Evolutionary conservation across 495 filamentous ascomycete genomes (phyloP).

Genomic region (Halenospora varia): DNA sequence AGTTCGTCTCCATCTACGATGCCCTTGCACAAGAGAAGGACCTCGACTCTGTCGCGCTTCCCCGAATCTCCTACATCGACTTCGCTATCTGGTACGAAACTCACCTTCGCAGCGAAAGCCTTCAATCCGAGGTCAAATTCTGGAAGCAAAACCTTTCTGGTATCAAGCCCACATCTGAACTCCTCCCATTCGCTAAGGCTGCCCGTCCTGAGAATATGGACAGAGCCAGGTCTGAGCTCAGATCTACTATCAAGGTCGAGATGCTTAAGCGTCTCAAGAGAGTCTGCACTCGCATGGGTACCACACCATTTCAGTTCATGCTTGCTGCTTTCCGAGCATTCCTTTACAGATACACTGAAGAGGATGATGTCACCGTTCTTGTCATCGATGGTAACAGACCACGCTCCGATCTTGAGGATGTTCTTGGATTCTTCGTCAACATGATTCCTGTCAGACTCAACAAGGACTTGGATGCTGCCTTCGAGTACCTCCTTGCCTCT

Average conservation of each 20-base stretch:
- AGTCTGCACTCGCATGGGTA: constrained; percentile 20
- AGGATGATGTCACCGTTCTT: constrained; percentile 30
- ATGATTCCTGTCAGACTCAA: constrained; percentile 40
- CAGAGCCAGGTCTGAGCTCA: neutral
- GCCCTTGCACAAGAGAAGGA: constrained; percentile 11
- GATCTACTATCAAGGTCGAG: constrained; percentile 6
- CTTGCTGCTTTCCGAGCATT: constrained; percentile 32
- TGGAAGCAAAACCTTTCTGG: constrained; percentile 25
- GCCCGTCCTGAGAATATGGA: constrained; percentile 16
- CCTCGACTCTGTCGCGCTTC: constrained; percentile 12
- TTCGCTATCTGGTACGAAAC: constrained; percentile 29
- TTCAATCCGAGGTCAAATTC: constrained; percentile 20
- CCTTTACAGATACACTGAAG: constrained; percentile 26
- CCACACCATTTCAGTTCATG: constrained; percentile 37
- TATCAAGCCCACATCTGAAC: constrained; percentile 8
- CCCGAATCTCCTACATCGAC: constrained; percentile 24
- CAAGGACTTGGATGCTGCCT: constrained; percentile 27
- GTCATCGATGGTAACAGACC: constrained; percentile 39
- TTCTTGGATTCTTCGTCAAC: constrained; percentile 44
- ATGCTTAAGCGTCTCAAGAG: constrained; percentile 24
- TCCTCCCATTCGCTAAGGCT: neutral
- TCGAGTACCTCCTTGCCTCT: constrained; percentile 29
- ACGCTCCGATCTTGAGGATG: constrained; percentile 25
- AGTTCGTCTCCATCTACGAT: constrained; percentile 29
- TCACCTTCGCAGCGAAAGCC: constrained; percentile 10